These are phyloP conservation scores for Quercus agrifolia DNA, from an alignment of 306 rosid genomes.

Conservation along the genomic window DNA sequence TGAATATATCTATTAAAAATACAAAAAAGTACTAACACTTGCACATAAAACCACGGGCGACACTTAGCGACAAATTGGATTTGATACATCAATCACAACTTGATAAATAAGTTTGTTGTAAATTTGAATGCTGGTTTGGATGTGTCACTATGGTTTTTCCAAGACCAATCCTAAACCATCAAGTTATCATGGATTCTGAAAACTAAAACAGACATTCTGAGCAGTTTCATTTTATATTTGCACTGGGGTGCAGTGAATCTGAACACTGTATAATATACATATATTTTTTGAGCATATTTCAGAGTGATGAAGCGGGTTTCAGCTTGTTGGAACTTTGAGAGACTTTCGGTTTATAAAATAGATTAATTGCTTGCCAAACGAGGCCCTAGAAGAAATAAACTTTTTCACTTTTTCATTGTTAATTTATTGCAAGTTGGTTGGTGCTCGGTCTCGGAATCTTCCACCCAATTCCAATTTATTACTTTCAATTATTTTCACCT, in stretches of 20 bases:
- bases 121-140: too few relatives aligned
- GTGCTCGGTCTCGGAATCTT: constrained; percentile 23
- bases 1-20: too few relatives aligned
- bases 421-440: constrained; percentile 36
- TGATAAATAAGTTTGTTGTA: too few relatives aligned
- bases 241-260: not conserved
- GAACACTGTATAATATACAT: not conserved
- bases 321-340: constrained; percentile 27
- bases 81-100: too few relatives aligned
- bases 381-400: constrained; percentile 17
- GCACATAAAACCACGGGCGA: too few relatives aligned
- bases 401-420: constrained; percentile 11
- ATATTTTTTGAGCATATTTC: not conserved
- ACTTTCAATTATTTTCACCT: constrained; percentile 18
- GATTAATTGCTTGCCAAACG: constrained; percentile 25
- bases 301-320: constrained; percentile 17
- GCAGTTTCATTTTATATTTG: not conserved
- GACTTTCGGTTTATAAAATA: constrained; percentile 12
- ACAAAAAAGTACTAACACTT: too few relatives aligned
- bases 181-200: not conserved
- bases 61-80: too few relatives aligned
- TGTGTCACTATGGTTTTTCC: too few relatives aligned
- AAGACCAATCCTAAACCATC: too few relatives aligned
- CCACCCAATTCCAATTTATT: constrained; percentile 26
- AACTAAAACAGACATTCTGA: constrained; percentile 24